Conservation (phyloP, 768 basidiomycete species). For the Ephemerocybe angulata region DNA sequence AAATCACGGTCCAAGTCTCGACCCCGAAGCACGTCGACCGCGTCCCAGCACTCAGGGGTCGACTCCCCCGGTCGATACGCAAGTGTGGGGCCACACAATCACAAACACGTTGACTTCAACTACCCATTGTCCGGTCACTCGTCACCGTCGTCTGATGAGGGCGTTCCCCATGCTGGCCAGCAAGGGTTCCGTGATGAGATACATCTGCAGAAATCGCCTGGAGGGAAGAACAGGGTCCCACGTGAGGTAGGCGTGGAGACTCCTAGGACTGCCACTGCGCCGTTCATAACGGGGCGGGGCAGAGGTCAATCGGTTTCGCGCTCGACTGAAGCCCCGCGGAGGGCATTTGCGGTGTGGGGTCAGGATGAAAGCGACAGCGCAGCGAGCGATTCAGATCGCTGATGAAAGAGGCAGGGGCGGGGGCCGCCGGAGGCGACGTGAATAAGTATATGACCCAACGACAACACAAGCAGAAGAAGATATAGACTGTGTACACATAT, state of each 20-base stretch:
- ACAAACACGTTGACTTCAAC: slow-evolving; percentile 50
- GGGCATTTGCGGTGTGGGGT: slow-evolving; percentile 83
- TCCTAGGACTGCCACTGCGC: slow-evolving; percentile 47
- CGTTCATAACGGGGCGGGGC: slow-evolving; percentile 27
- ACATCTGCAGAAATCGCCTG: slow-evolving; percentile 26
- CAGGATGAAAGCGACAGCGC: slow-evolving; percentile 88
- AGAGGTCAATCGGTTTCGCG: slow-evolving; percentile 33
- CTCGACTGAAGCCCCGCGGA: slow-evolving; percentile 39
- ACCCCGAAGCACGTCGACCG: slow-evolving; percentile 39
- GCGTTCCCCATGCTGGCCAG: slow-evolving; percentile 23
- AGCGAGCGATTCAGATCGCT: slow-evolving; percentile 50
- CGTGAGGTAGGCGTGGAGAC: slow-evolving; percentile 48
- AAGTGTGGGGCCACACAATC: slow-evolving; percentile 48
- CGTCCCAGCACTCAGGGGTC: slow-evolving; percentile 50
- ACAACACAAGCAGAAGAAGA: no score
- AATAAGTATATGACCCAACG: no score
- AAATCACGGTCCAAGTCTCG: slow-evolving; percentile 36
- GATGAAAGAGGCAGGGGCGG: no score
- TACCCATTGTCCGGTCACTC: slow-evolving; percentile 35
- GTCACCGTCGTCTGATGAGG: slow-evolving; percentile 33
- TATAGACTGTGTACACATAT: no score
- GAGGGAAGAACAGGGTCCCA: slow-evolving; percentile 56
- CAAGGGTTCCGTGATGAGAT: slow-evolving; percentile 33
- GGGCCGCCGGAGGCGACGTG: no score
- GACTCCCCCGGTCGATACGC: slow-evolving; percentile 62